phyloP scores from a whole-genome alignment of 176 grass and related monocot genomes.

The Avena atlantica region DNA sequence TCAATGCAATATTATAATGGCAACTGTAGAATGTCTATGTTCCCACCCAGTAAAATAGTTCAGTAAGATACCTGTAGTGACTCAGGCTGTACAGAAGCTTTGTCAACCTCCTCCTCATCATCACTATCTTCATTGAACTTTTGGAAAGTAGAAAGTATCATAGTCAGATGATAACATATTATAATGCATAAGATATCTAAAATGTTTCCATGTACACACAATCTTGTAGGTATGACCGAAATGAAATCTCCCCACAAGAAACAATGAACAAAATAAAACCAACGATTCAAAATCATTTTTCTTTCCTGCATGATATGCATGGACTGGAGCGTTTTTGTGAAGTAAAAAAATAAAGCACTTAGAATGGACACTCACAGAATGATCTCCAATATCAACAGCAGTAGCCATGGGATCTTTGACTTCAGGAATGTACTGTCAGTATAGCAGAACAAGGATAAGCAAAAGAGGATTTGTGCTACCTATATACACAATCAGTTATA shows the following conservation, averaged over 20 bases:
- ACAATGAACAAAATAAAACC: background rate
- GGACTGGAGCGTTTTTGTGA: conserved; percentile 10
- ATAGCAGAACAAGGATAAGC: conserved; percentile 36
- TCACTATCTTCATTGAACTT: conserved; percentile 84
- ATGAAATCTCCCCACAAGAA: background rate
- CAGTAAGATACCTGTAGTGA: conserved; percentile 40
- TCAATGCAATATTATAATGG: conserved; percentile 16
- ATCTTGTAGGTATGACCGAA: background rate
- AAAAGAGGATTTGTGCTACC: background rate
- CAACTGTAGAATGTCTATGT: background rate
- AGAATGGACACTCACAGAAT: conserved; percentile 67
- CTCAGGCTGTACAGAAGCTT: conserved; percentile 47
- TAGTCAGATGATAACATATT: conserved; percentile 22
- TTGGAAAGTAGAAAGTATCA: conserved; percentile 41
- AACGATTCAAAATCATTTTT: background rate
- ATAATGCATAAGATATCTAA: conserved; percentile 26
- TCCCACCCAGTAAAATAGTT: conserved; percentile 41
- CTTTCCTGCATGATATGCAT: conserved; percentile 28
- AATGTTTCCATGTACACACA: background rate
- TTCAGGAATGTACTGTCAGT: conserved; percentile 70
- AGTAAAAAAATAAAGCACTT: conserved; percentile 24
- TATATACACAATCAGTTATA: conserved; percentile 11
- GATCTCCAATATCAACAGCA: conserved; percentile 97
- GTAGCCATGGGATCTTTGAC: conserved; percentile 77
- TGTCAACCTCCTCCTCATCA: conserved; percentile 61